Evolutionary conservation across 441 rosid species (phyloP).

Genomic region (Lepidium campestre): DNA sequence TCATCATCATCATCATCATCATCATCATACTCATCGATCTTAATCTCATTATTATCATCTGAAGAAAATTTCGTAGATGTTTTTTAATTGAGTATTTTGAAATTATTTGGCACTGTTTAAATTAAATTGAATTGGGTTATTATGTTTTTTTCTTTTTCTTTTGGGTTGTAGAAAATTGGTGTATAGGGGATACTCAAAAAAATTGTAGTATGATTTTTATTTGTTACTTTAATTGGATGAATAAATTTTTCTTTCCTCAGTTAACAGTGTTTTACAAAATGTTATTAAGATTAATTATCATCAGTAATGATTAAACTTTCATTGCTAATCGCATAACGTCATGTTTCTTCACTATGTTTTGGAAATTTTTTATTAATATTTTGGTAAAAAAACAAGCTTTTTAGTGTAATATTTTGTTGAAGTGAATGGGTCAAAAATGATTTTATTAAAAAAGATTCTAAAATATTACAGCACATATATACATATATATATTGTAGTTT

Average conservation of each 20-base stretch:
- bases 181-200: constrained; percentile 17
- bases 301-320: not conserved
- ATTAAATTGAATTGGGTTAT: constrained; percentile 1
- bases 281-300: not conserved
- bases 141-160: not conserved
- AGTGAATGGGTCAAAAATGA: not conserved
- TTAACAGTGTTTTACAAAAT: not conserved
- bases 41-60: constrained; percentile 14
- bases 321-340: not conserved
- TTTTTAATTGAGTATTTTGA: constrained; percentile 2
- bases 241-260: not conserved
- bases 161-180: constrained; percentile 17
- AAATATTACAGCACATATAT: not conserved
- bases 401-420: not conserved
- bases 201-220: constrained; percentile 9
- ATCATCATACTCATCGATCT: constrained; percentile 15
- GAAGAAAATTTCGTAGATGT: constrained; percentile 18
- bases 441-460: not conserved
- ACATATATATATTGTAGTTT: not conserved
- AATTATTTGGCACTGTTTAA: constrained; percentile 17
- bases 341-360: not conserved
- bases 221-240: constrained; percentile 5
- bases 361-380: not conserved
- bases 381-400: not conserved
- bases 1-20: not conserved